Percentiles rank a stretch among this genome's conserved stretches.
These are phyloP conservation scores for Barnettozyma sucrosica DNA, from an alignment of 805 yeast species.

Conservation along the genomic window DNA sequence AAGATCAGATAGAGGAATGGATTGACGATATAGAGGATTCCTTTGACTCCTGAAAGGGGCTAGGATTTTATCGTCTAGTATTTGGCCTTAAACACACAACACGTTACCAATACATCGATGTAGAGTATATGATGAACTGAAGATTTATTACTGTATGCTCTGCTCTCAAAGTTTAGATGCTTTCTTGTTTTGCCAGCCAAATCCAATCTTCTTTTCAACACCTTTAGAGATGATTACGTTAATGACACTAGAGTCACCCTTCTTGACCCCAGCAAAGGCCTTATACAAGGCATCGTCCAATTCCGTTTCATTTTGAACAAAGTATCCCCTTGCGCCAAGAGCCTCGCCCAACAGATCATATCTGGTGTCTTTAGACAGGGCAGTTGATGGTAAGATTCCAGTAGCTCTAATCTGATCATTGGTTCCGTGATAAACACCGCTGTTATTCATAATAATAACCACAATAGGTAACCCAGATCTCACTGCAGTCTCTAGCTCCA, in stretches of 20 bases:
- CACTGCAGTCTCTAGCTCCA: conserved; percentile 68
- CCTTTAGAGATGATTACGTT: conserved; percentile 63
- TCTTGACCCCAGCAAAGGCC: conserved; percentile 30
- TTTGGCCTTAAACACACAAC: too few relatives aligned
- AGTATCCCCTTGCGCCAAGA: conserved; percentile 51
- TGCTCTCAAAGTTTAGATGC: conserved; percentile 12
- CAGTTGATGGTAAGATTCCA: conserved; percentile 47
- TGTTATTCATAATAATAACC: conserved; percentile 63
- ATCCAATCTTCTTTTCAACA: conserved; percentile 45
- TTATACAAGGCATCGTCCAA: conserved; percentile 30
- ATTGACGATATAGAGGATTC: conserved; percentile 15
- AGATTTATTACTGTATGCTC: too few relatives aligned
- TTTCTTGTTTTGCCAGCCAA: conserved; percentile 65
- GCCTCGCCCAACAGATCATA: conserved; percentile 52
- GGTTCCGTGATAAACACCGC: conserved; percentile 67
- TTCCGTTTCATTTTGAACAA: conserved; percentile 37
- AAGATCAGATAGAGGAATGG: conserved; percentile 8
- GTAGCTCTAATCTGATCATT: conserved; percentile 28
- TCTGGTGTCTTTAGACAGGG: conserved; percentile 47
- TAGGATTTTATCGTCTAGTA: background rate
- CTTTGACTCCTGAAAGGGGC: conserved; percentile 3
- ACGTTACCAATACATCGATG: background rate
- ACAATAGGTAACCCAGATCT: conserved; percentile 48
- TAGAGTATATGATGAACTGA: background rate
- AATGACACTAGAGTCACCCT: conserved; percentile 39